Conservation (phyloP, 108 stramenopile species). For the Tribonema minus region DNA sequence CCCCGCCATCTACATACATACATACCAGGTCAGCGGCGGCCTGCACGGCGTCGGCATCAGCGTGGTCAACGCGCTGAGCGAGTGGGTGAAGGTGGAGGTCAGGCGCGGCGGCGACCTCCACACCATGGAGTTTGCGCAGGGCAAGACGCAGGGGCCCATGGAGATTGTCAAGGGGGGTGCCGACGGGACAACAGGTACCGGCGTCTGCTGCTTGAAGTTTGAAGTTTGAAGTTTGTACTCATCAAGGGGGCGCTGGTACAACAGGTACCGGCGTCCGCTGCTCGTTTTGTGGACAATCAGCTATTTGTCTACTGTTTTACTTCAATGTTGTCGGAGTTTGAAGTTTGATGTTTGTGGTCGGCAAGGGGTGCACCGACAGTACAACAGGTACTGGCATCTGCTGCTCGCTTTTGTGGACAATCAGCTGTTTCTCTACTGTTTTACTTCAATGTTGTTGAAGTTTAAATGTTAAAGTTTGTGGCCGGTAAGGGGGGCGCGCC, state of each 20-base stretch:
- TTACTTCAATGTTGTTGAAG: too few relatives aligned
- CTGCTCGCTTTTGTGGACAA: too few relatives aligned
- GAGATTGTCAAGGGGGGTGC: conserved; percentile 38
- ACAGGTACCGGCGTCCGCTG: conserved; percentile 7
- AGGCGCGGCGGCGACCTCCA: conserved; percentile 57
- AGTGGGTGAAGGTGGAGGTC: conserved; percentile 71
- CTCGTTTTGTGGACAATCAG: too few relatives aligned
- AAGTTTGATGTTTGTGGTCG: too few relatives aligned
- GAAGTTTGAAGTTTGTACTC: too few relatives aligned
- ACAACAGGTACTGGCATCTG: conserved; percentile 5
- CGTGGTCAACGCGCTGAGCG: conserved; percentile 87
- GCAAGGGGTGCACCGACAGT: conserved; percentile 24
- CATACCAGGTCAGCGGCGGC: conserved; percentile 68
- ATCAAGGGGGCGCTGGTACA: conserved; percentile 24
- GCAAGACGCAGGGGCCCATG: conserved; percentile 62
- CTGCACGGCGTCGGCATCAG: conserved; percentile 92
- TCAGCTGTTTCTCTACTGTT: too few relatives aligned
- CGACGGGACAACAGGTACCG: conserved; percentile 14
- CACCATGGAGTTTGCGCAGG: conserved; percentile 69
- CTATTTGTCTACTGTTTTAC: too few relatives aligned
- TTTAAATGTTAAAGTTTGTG: too few relatives aligned
- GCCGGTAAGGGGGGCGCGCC: conserved; percentile 31
- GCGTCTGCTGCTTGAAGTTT: conserved; percentile 15
- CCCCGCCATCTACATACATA: too few relatives aligned
- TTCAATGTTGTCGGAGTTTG: too few relatives aligned